These are phyloP conservation scores for Boletus huronensis DNA, from an alignment of 768 basidiomycete genomes.

Conservation along the genomic window DNA sequence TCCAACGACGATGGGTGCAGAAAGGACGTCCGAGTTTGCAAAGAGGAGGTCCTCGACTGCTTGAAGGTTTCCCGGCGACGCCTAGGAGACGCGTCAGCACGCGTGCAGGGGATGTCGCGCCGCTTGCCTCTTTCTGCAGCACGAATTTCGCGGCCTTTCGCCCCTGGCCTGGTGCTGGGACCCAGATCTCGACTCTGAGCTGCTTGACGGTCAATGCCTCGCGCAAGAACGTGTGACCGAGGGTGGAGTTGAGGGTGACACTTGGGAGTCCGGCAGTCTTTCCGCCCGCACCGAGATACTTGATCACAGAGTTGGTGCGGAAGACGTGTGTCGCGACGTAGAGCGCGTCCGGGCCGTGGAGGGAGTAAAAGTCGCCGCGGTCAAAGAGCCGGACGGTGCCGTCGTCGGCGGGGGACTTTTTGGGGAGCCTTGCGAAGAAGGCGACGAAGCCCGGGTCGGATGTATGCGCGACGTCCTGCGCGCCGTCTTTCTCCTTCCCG, in stretches of 20 bases:
- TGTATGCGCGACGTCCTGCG: conserved; percentile 27
- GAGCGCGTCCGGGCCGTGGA: conserved; percentile 85
- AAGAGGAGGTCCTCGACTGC: conserved; percentile 86
- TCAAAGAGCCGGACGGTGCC: conserved; percentile 89
- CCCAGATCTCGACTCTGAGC: conserved; percentile 90
- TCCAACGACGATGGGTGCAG: conserved; percentile 87
- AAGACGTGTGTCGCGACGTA: conserved; percentile 81
- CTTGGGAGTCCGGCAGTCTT: conserved; percentile 62
- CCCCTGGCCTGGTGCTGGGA: conserved; percentile 63
- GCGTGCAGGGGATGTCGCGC: neutral
- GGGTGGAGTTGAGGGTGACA: conserved; percentile 69
- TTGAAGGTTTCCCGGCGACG: conserved; percentile 69
- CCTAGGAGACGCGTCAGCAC: conserved; percentile 42
- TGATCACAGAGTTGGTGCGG: conserved; percentile 88
- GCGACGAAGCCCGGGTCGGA: conserved; percentile 69
- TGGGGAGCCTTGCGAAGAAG: conserved; percentile 59
- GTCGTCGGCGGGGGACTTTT: conserved; percentile 62
- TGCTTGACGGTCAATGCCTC: conserved; percentile 90
- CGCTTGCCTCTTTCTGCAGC: conserved; percentile 72
- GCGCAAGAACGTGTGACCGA: conserved; percentile 79
- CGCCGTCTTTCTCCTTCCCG: conserved; percentile 57
- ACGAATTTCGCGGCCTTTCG: conserved; percentile 76
- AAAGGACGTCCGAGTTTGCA: conserved; percentile 68
- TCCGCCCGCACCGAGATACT: conserved; percentile 74
- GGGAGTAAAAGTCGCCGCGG: conserved; percentile 81